Percentiles rank a stretch among this genome's conserved stretches.
phyloP scores from a whole-genome alignment of 225 moss, liverwort and hornwort genomes.

The Pleurozium schreberi region DNA sequence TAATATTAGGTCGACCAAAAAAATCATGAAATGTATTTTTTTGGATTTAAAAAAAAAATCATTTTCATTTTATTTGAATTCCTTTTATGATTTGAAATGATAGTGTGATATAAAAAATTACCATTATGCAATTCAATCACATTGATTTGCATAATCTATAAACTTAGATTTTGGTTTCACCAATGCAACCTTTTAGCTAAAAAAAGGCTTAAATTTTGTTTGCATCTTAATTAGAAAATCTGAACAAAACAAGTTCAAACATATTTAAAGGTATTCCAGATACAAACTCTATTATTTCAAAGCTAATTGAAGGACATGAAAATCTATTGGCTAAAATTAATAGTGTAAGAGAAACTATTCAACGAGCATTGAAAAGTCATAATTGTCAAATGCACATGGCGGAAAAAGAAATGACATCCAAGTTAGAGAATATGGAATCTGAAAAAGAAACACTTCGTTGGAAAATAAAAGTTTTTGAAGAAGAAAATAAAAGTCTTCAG shows the following conservation, averaged over 20 bases:
- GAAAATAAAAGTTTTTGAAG: slow-evolving; percentile 3
- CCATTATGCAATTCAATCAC: not conserved
- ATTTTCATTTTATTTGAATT: not conserved
- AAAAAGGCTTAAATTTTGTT: too few relatives aligned
- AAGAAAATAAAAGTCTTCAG: slow-evolving; percentile 9
- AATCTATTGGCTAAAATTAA: not conserved
- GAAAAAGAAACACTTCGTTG: not conserved
- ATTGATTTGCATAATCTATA: not conserved
- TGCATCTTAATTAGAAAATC: not conserved
- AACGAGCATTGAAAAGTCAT: not conserved
- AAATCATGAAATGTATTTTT: rapidly evolving
- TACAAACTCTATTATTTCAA: not conserved
- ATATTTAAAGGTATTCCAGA: not conserved
- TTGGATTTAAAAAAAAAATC: too few relatives aligned
- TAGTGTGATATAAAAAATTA: rapidly evolving
- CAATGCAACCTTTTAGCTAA: rapidly evolving
- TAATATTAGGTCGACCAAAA: not conserved
- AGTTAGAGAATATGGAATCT: not conserved
- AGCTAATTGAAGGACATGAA: not conserved
- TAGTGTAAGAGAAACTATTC: not conserved
- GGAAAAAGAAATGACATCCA: not conserved
- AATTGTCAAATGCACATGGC: not conserved
- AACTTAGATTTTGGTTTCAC: not conserved
- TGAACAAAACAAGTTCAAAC: not conserved
- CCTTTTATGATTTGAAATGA: not conserved